A percentile compares a stretch with the other conserved stretches of the same genome.
These are phyloP conservation scores for Cryptomeria japonica DNA, from an alignment of 75 land plant species.

Conservation along the genomic window DNA sequence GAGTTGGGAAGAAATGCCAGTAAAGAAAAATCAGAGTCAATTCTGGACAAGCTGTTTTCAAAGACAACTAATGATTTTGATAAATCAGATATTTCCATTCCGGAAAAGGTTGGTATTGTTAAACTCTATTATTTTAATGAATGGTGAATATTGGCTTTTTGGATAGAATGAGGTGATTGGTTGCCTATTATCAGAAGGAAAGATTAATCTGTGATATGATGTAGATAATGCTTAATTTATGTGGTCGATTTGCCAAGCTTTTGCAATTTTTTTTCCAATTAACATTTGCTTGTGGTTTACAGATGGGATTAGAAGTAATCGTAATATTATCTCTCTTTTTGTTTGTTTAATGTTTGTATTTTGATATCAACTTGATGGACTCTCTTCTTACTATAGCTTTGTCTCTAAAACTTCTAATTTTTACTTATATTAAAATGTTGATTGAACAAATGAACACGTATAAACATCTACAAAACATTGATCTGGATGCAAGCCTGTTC, in stretches of 20 bases:
- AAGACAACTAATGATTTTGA: slow-evolving; percentile 16
- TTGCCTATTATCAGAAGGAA: background rate
- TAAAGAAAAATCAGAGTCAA: slow-evolving; percentile 24
- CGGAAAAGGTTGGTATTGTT: background rate
- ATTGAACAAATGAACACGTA: too few species aligned
- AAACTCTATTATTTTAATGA: background rate
- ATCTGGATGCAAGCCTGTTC: background rate
- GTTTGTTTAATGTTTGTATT: background rate
- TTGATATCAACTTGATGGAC: background rate
- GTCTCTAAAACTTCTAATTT: background rate
- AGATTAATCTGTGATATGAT: background rate
- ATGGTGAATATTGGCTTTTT: background rate
- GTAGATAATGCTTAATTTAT: background rate
- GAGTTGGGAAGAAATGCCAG: background rate
- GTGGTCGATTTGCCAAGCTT: background rate
- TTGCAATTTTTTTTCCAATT: background rate
- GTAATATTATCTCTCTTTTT: background rate
- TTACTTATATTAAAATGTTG: too few species aligned
- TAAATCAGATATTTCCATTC: background rate
- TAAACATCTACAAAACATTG: too few species aligned
- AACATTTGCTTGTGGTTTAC: background rate
- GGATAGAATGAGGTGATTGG: background rate
- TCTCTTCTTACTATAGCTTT: background rate
- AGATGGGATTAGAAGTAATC: background rate
- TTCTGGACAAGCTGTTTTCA: slow-evolving; percentile 52